Percentiles rank a stretch among this genome's conserved stretches.
Conservation (phyloP, 345 rosid species). For the Streptanthus diversifolius region DNA sequence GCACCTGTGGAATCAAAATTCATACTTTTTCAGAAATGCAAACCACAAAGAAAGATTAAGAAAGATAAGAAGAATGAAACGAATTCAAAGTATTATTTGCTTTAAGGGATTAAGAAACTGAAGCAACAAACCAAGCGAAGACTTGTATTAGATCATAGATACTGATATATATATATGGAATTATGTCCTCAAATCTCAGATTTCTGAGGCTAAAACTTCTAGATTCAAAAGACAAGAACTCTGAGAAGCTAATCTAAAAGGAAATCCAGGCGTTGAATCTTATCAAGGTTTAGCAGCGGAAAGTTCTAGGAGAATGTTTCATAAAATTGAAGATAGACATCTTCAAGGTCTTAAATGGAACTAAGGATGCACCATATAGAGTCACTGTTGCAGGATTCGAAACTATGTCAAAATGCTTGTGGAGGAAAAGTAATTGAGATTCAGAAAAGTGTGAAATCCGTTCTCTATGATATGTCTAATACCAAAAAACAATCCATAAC, state of each 20-base stretch:
- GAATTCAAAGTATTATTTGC: background rate
- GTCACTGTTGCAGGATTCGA: background rate
- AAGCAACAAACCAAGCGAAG: background rate
- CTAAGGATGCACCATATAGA: constrained; percentile 7
- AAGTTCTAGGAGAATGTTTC: background rate
- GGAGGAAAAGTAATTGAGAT: background rate
- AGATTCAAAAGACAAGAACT: background rate
- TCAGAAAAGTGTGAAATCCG: background rate
- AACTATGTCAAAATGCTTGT: background rate
- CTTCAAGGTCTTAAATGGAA: background rate
- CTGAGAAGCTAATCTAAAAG: background rate
- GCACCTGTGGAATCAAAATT: constrained; percentile 58
- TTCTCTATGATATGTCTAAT: background rate
- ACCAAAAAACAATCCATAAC: background rate
- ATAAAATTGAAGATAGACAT: background rate
- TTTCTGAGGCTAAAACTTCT: background rate
- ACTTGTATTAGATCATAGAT: background rate
- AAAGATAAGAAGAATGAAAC: background rate
- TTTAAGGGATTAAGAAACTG: background rate
- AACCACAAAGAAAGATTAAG: background rate
- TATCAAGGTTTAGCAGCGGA: background rate
- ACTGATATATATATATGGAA: background rate
- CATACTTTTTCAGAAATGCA: background rate
- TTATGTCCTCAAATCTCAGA: background rate
- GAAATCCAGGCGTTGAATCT: background rate